These are phyloP conservation scores for Wakefieldia striispora DNA, from an alignment of 768 basidiomycete genomes.

Conservation along the genomic window DNA sequence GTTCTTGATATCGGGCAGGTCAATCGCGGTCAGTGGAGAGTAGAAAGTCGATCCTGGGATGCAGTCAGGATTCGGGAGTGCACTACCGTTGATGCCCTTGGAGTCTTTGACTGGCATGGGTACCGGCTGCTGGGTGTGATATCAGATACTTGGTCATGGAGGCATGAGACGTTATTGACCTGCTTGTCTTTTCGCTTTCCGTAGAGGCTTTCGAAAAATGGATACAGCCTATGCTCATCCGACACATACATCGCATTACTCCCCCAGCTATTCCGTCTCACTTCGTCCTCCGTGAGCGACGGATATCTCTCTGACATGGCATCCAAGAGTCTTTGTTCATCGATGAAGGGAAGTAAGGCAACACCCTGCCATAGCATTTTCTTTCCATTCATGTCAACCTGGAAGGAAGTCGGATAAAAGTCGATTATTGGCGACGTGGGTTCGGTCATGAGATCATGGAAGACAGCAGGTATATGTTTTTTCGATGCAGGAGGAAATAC, in stretches of 20 bases:
- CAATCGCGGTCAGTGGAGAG: conserved; percentile 59
- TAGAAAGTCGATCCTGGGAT: conserved; percentile 91
- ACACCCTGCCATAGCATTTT: conserved; percentile 99
- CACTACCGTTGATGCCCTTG: conserved; percentile 75
- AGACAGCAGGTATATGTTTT: conserved; percentile 80
- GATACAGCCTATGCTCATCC: conserved; percentile 83
- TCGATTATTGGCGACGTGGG: conserved; percentile 91
- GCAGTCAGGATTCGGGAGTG: conserved; percentile 82
- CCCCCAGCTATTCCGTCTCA: conserved; percentile 82
- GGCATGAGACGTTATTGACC: conserved; percentile 42
- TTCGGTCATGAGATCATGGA: conserved; percentile 86
- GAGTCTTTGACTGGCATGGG: conserved; percentile 66
- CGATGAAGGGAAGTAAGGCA: conserved; percentile 94
- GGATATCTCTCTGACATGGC: conserved; percentile 73
- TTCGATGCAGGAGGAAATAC: conserved; percentile 92
- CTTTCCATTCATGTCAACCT: conserved; percentile 99
- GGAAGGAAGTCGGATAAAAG: conserved; percentile 90
- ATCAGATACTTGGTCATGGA: conserved; percentile 14
- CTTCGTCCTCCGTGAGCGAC: conserved; percentile 75
- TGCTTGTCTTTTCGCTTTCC: conserved; percentile 80
- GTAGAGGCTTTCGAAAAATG: conserved; percentile 85
- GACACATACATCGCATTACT: conserved; percentile 79
- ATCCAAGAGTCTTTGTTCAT: conserved; percentile 74
- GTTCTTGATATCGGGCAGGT: conserved; percentile 76
- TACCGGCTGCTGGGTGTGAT: conserved; percentile 55